These are phyloP conservation scores for Thraustochytrium sp. DNA, from an alignment of 352 stramenopile genomes.

Conservation along the genomic window DNA sequence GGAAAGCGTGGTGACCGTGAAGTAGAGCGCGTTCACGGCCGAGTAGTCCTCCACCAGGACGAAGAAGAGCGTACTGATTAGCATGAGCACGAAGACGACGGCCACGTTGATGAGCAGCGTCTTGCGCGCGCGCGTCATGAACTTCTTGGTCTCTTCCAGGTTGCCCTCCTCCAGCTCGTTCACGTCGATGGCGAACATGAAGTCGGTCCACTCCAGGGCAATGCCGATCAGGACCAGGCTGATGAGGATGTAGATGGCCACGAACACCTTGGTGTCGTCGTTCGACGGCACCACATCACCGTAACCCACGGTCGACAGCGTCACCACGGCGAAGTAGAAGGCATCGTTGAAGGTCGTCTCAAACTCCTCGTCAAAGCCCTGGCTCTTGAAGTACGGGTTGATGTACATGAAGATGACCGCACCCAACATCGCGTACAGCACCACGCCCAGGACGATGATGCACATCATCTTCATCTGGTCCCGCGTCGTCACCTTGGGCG, in stretches of 20 bases:
- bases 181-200: neutral
- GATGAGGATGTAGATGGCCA: conserved; percentile 1
- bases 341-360: conserved; percentile 17
- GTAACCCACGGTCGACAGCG: conserved; percentile 18
- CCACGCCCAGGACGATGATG: neutral
- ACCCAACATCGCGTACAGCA: neutral
- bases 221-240: neutral
- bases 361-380: neutral
- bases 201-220: conserved; percentile 21
- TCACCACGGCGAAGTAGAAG: conserved; percentile 31
- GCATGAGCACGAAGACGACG: neutral
- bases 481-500: neutral
- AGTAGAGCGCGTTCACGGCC: conserved; percentile 50
- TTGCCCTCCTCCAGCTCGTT: conserved; percentile 30
- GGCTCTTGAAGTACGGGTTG: neutral
- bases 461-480: neutral
- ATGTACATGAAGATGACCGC: neutral
- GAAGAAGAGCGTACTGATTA: conserved; percentile 6
- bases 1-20: conserved; percentile 45
- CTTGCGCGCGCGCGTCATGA: neutral
- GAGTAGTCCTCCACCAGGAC: conserved; percentile 47
- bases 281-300: conserved; percentile 18
- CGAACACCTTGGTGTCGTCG: conserved; percentile 23
- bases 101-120: neutral
- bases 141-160: neutral